Evolutionary conservation across 106 monocot species (phyloP), one percentile per base, ranked within the genome.

Genomic region (Allium fistulosum): DNA sequence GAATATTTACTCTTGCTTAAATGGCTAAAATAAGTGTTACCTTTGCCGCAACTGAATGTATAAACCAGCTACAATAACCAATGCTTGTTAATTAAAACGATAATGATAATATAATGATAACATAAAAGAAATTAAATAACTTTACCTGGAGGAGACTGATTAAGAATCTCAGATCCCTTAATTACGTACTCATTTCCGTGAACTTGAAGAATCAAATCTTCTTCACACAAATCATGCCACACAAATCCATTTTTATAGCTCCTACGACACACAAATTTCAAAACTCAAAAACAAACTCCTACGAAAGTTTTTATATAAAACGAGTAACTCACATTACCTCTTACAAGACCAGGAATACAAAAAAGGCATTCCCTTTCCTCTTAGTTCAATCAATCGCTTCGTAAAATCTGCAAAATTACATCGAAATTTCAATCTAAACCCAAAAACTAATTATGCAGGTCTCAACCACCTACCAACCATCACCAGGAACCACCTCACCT

Each of bases 301-400:
- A 37, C 37, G 2, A 37, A 37, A 37, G 5, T 2, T 37, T 37
- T 5, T 37, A 37, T 1, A 5, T 0, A 37, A 2, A 37, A 37
- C 5, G 37, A 37, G 5, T 4, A 37, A 37, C 37, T 37, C 37
- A 13, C 62, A 63, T 63, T 49, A 95, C 94, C 87, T 84, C 81
- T 94, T 90, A 63, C 90, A 94, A 47, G 94, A 94, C 94, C 90
- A 94, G n/a, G 94, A 87, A 51, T 94, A 94, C 87, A 82, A 76
- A 10, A 79, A 71, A 12, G 90, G 80, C 82, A 94, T 85, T 26
- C 82, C 82, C 59, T 85, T 87, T 12, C 94, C 94, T 62, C 94
- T 78, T 22, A 94, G 74, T 64, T 66, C 70, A 69, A 82, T 83
- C 13, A 94, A 80, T 46, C 85, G 68, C 27, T 75, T 71, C 58